Conservation (phyloP, 2,329 filamentous ascomycete species). For the Fusarium concolor region DNA sequence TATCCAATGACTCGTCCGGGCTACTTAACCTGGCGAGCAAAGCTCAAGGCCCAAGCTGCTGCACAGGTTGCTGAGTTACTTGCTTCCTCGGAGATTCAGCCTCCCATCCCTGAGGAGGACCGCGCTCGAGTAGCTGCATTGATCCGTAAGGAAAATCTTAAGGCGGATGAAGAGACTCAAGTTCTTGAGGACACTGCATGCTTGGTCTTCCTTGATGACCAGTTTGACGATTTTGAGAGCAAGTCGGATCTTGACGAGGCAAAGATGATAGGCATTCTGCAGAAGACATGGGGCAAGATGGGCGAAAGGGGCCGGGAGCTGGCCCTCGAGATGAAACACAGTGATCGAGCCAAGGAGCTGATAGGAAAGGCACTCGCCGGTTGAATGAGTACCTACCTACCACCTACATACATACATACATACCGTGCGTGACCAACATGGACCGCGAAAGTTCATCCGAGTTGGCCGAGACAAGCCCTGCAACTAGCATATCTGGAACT, state of each 20-base stretch:
- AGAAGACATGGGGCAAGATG: slow-evolving; percentile 84
- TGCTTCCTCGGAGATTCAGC: slow-evolving; percentile 50
- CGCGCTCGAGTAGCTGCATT: slow-evolving; percentile 73
- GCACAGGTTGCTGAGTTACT: slow-evolving; percentile 67
- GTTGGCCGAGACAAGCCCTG: neutral
- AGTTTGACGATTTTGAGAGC: slow-evolving; percentile 83
- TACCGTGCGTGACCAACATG: neutral
- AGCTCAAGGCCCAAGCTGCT: slow-evolving; percentile 75
- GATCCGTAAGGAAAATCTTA: slow-evolving; percentile 82
- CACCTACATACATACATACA: neutral
- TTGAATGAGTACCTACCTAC: slow-evolving; percentile 7
- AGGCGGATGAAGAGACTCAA: slow-evolving; percentile 71
- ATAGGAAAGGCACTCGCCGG: slow-evolving; percentile 70
- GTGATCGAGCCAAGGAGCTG: slow-evolving; percentile 69
- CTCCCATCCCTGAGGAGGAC: slow-evolving; percentile 60
- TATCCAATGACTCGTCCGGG: slow-evolving; percentile 81
- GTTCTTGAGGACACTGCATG: slow-evolving; percentile 87
- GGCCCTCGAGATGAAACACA: slow-evolving; percentile 74
- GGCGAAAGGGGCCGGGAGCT: slow-evolving; percentile 69
- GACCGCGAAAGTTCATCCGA: neutral
- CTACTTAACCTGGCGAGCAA: slow-evolving; percentile 83
- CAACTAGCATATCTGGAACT: neutral
- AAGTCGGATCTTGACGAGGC: slow-evolving; percentile 75
- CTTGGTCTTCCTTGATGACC: slow-evolving; percentile 87
- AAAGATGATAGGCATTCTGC: slow-evolving; percentile 78